phyloP scores from a whole-genome alignment of 805 yeast species.

The Hyphopichia homilentoma region DNA sequence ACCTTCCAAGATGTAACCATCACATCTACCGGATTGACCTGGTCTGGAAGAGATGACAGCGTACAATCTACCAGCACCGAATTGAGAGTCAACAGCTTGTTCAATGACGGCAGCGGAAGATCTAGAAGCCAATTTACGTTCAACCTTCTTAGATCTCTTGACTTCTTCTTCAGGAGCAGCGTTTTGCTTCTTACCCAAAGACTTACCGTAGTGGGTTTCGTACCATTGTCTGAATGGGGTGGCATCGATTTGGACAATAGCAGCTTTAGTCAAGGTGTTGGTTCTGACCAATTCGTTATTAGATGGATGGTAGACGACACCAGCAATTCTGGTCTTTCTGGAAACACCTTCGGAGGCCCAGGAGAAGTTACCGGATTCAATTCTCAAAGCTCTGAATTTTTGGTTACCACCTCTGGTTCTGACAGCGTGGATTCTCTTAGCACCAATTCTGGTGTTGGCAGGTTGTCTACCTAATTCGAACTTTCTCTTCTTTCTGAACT shows the following conservation, averaged over 20 bases:
- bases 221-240: constrained; percentile 99
- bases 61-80: constrained; percentile 98
- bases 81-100: constrained; percentile 89
- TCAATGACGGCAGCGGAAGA: constrained; percentile 81
- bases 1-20: constrained; percentile 99
- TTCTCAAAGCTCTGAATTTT: constrained; percentile 99
- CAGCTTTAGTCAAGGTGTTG: constrained; percentile 98
- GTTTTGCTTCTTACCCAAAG: constrained; percentile 78
- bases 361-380: constrained; percentile 98
- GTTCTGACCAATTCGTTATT: constrained; percentile 99
- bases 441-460: constrained; percentile 98
- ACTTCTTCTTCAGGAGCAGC: constrained; percentile 53
- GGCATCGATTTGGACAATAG: constrained; percentile 99
- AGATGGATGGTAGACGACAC: constrained; percentile 98
- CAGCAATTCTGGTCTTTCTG: constrained; percentile 98
- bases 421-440: constrained; percentile 98
- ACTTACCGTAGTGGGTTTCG: constrained; percentile 96
- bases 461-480: constrained; percentile 99
- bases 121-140: constrained; percentile 93
- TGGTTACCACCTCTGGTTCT: constrained; percentile 99
- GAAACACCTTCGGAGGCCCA: constrained; percentile 99
- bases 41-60: constrained; percentile 99
- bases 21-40: constrained; percentile 99
- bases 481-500: constrained; percentile 99
- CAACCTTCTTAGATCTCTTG: constrained; percentile 71